Evolutionary conservation across 495 filamentous ascomycete species (phyloP).

Genomic region (Penicillium crystallinum): DNA sequence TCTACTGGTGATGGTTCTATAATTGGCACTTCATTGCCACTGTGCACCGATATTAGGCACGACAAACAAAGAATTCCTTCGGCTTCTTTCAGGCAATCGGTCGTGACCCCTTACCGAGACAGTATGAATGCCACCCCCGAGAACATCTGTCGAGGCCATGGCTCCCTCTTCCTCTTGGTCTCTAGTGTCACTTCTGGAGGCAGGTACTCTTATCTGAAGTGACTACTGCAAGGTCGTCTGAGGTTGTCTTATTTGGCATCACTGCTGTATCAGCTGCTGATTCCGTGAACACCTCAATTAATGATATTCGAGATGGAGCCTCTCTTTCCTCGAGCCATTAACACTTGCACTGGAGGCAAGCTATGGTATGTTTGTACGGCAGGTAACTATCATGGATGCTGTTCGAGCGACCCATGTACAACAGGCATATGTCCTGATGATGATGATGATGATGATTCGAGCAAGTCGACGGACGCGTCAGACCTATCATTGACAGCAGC

Average conservation of each 20-base stretch:
- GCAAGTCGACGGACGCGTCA: neutral
- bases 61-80: conserved; percentile 1
- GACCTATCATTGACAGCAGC: neutral
- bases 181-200: neutral
- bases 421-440: conserved; percentile 32
- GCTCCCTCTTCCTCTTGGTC: neutral
- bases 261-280: neutral
- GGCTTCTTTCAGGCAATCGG: neutral
- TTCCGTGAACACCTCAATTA: neutral
- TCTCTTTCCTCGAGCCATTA: conserved; percentile 7
- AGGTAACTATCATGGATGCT: conserved; percentile 33
- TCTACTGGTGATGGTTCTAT: neutral
- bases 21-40: conserved; percentile 3
- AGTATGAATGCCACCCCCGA: neutral
- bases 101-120: neutral
- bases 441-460: neutral
- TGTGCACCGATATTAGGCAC: neutral
- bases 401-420: conserved; percentile 34
- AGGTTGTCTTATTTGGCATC: neutral
- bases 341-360: conserved; percentile 14
- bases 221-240: neutral
- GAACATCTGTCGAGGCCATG: conserved; percentile 1
- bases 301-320: neutral
- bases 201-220: neutral
- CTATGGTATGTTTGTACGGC: conserved; percentile 31